A percentile compares a stretch with the other conserved stretches of the same genome.
phyloP scores from a whole-genome alignment of 2,329 filamentous ascomycete species.

The Helicocarpus griseus region DNA sequence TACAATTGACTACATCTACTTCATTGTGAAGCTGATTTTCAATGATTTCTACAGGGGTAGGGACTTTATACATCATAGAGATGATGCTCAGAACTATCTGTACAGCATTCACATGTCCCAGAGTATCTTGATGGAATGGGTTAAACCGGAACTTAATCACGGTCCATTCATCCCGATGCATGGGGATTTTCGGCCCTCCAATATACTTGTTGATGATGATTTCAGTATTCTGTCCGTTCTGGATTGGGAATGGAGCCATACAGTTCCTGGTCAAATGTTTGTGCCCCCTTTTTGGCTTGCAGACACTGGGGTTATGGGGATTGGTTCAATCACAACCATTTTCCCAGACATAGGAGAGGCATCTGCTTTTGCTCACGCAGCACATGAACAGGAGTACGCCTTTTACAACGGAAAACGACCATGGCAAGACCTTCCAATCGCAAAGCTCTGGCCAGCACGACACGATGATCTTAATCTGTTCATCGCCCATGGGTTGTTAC shows the following conservation, averaged over 20 bases:
- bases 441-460: no score
- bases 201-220: background rate
- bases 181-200: slow-evolving; percentile 9
- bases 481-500: slow-evolving; percentile 6
- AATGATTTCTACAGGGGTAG: slow-evolving; percentile 6
- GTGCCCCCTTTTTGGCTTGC: background rate
- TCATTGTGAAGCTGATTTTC: slow-evolving; percentile 5
- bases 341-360: background rate
- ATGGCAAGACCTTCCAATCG: background rate
- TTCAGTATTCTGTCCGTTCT: background rate
- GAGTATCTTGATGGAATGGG: slow-evolving; percentile 9
- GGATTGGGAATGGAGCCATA: no score
- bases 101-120: slow-evolving; percentile 7
- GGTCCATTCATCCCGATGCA: slow-evolving; percentile 11
- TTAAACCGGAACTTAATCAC: slow-evolving; percentile 4
- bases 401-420: background rate
- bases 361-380: background rate
- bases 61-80: slow-evolving; percentile 4
- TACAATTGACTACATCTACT: slow-evolving; percentile 7
- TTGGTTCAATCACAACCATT: background rate
- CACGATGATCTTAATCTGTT: background rate
- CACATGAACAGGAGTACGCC: background rate
- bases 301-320: background rate
- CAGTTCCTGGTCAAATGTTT: background rate
- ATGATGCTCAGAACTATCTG: slow-evolving; percentile 8